phyloP scores from a whole-genome alignment of 306 rosid species.

The Comarum palustre region DNA sequence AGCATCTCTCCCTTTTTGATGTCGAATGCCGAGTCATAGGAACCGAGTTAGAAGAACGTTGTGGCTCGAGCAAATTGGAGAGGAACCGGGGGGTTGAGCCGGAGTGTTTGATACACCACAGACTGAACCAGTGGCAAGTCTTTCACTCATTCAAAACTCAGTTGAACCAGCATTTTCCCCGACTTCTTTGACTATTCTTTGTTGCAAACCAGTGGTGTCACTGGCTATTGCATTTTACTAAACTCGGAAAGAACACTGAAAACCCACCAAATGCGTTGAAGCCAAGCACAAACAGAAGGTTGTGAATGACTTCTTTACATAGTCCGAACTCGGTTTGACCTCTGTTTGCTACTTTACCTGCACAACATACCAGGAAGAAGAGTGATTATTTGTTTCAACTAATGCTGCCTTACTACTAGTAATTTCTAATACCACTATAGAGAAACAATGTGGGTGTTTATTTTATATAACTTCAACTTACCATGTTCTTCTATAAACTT shows the following conservation, averaged over 20 bases:
- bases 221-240: conserved; percentile 39
- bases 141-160: conserved; percentile 56
- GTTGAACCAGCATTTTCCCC: conserved; percentile 54
- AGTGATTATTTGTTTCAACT: not conserved
- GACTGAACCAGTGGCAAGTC: conserved; percentile 62
- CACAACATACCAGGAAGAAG: not conserved
- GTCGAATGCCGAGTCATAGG: conserved; percentile 52
- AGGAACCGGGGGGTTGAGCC: conserved; percentile 84
- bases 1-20: conserved; percentile 83
- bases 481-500: conserved; percentile 60
- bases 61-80: conserved; percentile 79
- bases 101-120: conserved; percentile 72
- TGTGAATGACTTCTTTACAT: conserved; percentile 59
- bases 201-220: conserved; percentile 53
- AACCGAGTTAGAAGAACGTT: conserved; percentile 58
- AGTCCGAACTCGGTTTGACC: conserved; percentile 64
- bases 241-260: conserved; percentile 58
- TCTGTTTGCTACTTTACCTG: conserved; percentile 52
- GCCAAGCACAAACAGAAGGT: conserved; percentile 71
- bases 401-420: not conserved
- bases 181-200: conserved; percentile 52
- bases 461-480: not conserved
- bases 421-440: not conserved
- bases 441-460: not conserved
- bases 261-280: conserved; percentile 93